phyloP scores from a whole-genome alignment of 805 yeast species.

The Barnettozyma salicaria region DNA sequence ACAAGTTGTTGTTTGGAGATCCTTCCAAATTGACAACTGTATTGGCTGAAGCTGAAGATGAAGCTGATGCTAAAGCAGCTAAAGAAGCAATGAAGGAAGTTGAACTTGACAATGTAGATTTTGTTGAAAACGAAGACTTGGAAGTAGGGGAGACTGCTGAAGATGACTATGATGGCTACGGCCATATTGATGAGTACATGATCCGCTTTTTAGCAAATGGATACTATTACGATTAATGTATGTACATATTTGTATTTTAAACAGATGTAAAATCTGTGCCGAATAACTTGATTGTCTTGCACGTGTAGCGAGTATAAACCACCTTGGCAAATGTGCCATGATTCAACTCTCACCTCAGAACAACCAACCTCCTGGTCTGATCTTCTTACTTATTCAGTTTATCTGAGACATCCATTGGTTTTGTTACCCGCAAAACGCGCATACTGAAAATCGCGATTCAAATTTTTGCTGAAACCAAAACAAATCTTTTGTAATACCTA shows the following conservation, averaged over 20 bases:
- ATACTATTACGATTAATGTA: conserved; percentile 42
- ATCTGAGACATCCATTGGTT: conserved; percentile 1
- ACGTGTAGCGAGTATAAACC: neutral
- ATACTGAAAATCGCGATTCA: neutral
- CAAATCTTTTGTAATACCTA: too few species aligned
- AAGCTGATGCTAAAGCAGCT: conserved; percentile 79
- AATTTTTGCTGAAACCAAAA: neutral
- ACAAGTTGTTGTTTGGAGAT: conserved; percentile 30
- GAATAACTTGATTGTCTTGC: neutral
- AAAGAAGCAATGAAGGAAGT: conserved; percentile 82
- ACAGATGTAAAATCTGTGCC: neutral
- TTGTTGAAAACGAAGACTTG: conserved; percentile 42
- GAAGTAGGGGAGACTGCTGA: conserved; percentile 45
- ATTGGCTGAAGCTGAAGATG: conserved; percentile 93
- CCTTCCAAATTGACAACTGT: conserved; percentile 45
- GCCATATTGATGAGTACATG: conserved; percentile 96
- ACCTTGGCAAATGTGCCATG: neutral
- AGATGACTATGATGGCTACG: conserved; percentile 46
- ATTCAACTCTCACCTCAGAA: too few species aligned
- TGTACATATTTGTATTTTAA: neutral
- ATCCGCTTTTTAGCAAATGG: conserved; percentile 84
- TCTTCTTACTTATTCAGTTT: too few species aligned
- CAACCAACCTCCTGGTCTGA: too few species aligned
- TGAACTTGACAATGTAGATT: conserved; percentile 80
- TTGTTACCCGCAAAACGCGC: conserved; percentile 14